Base-by-base conservation (phyloP, 1,284 basidiomycete genomes). In the Moesziomyces aphidis region DNA sequence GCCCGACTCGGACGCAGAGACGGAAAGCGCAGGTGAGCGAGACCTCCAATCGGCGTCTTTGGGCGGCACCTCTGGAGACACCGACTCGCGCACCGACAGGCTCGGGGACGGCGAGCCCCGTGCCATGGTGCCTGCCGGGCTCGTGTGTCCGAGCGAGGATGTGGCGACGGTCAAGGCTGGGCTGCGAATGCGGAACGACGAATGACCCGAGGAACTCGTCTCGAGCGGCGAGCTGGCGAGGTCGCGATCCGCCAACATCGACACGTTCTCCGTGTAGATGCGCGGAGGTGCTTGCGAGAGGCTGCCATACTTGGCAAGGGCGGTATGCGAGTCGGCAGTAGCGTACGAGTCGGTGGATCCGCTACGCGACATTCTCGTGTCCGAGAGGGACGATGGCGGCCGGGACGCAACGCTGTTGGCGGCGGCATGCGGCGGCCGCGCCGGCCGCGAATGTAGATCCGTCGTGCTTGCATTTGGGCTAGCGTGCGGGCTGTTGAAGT, bases 191-290 rank as follows among this genome's bases (percentile, higher is more conserved):
- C 62, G 66, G 42, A 55, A 51, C 15, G 73, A 69, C 15, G 73
- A 73, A 34, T 76, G 74, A 22, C 66, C 66, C 6, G 71, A 74
- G 8, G 70, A 76, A 61, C 63, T 69, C 1, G 71, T 69, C 13
- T 61, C 74, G 31, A 73, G 55, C 19, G 70, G 69, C 45, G 74
- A 76, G 55, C 57, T 60, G 34, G 66, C 53, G 22, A 42, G 17
- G 15, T 61, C 59, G 15, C 50, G 49, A 5, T 73, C 71, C n/a
- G 28, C 42, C 42, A 28, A 53, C 15, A 17, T 26, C 15, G 61
- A 63, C 1, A 55, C 49, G 17, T 51, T 59, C 34, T 51, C 52
- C 3, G 65, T 62, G 11, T 52, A 52, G 60, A 69, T 59, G 43
- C 45, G 54, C 4, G 61, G 61, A 23, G 57, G 60, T 21, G 60